phyloP scores from a whole-genome alignment of 108 stramenopile genomes.

The Nitzschia sp. region DNA sequence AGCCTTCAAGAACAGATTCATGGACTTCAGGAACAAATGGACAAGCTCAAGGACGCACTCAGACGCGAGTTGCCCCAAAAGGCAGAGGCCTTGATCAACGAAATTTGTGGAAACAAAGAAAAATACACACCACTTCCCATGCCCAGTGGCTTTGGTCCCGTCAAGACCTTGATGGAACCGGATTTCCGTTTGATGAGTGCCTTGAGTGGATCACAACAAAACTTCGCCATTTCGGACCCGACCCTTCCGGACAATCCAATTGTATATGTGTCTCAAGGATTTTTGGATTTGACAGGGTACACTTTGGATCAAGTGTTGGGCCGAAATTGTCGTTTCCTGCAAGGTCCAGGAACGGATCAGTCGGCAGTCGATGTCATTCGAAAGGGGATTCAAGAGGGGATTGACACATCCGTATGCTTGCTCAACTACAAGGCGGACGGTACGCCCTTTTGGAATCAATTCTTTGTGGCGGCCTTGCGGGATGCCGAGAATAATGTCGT shows the following conservation, averaged over 20 bases:
- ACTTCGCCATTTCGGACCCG: slow-evolving; percentile 97
- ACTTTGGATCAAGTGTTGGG: slow-evolving; percentile 91
- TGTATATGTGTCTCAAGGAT: slow-evolving; percentile 91
- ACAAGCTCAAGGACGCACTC: slow-evolving; percentile 69
- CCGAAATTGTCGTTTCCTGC: slow-evolving; percentile 96
- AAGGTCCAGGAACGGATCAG: slow-evolving; percentile 95
- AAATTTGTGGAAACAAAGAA: slow-evolving; percentile 59
- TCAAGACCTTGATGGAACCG: slow-evolving; percentile 92
- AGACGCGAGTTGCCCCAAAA: slow-evolving; percentile 60
- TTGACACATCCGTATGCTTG: slow-evolving; percentile 86
- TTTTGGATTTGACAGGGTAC: slow-evolving; percentile 95
- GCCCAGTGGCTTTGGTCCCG: slow-evolving; percentile 90
- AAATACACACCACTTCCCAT: slow-evolving; percentile 84
- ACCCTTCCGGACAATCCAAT: slow-evolving; percentile 97
- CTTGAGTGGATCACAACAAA: slow-evolving; percentile 89
- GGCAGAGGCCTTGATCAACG: slow-evolving; percentile 48
- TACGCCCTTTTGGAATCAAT: slow-evolving; percentile 97
- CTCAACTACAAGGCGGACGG: slow-evolving; percentile 96
- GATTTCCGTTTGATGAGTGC: slow-evolving; percentile 88
- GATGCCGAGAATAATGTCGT: slow-evolving; percentile 94
- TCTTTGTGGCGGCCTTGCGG: slow-evolving; percentile 94
- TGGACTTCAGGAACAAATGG: slow-evolving; percentile 82
- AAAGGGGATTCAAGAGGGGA: slow-evolving; percentile 80
- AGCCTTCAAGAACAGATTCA: slow-evolving; percentile 94
- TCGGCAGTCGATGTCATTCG: slow-evolving; percentile 86